Evolutionary conservation across 345 rosid species (phyloP).

Genomic region (Zanthoxylum bungeanum): DNA sequence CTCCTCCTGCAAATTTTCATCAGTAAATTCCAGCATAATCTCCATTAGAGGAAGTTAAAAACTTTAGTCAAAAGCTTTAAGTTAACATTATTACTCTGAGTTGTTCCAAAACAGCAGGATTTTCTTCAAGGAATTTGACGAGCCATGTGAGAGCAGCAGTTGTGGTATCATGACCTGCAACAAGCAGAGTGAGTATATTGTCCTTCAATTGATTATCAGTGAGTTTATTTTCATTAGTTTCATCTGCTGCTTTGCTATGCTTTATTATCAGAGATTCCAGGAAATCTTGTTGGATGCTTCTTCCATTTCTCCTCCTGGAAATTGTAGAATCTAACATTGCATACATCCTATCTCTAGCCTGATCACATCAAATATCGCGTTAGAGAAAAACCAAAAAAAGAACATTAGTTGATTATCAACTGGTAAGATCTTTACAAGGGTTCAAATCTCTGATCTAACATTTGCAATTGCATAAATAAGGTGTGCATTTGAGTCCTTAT

Average conservation of each 20-base stretch:
- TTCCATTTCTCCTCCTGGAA: constrained; percentile 44
- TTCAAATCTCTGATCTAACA: background rate
- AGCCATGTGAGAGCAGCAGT: constrained; percentile 68
- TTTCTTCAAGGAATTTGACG: constrained; percentile 55
- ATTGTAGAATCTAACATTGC: constrained; percentile 50
- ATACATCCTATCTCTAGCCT: constrained; percentile 66
- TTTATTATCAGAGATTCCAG: constrained; percentile 56
- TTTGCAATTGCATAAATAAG: background rate
- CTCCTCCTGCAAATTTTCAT: constrained; percentile 44
- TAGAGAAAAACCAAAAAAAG: background rate
- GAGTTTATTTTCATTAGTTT: constrained; percentile 37
- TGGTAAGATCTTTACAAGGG: background rate
- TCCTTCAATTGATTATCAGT: constrained; percentile 58
- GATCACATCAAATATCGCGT: constrained; percentile 3
- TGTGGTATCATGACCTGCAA: constrained; percentile 74
- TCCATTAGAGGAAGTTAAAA: background rate
- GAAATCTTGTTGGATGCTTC: constrained; percentile 53
- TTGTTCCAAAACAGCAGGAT: constrained; percentile 41
- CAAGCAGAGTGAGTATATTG: constrained; percentile 54
- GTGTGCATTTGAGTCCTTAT: background rate
- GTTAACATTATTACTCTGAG: constrained; percentile 43
- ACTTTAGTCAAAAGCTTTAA: background rate
- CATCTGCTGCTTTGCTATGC: constrained; percentile 33
- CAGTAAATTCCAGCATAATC: background rate
- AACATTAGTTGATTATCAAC: background rate